A percentile compares a stretch with the other conserved stretches of the same genome.
These are phyloP conservation scores for Talaromyces wortmannii DNA, from an alignment of 495 filamentous ascomycete genomes.

Conservation along the genomic window DNA sequence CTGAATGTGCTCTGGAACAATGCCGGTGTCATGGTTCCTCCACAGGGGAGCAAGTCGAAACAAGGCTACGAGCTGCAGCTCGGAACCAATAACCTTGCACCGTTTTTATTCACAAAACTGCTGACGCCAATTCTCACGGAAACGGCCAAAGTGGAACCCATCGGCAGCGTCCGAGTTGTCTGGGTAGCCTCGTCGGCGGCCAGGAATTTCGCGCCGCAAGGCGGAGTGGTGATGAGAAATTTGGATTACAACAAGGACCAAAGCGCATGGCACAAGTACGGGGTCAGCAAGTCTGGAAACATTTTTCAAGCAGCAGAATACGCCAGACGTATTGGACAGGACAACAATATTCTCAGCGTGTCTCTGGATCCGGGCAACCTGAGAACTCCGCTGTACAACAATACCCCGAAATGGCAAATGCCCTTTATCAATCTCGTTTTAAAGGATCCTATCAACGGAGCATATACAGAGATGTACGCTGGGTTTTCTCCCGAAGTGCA, in stretches of 20 bases:
- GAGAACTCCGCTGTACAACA: too few relatives aligned
- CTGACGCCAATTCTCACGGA: slow-evolving; percentile 25
- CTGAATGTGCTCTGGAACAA: slow-evolving; percentile 33
- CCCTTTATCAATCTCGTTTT: too few relatives aligned
- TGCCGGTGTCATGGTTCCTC: slow-evolving; percentile 22
- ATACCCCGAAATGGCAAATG: too few relatives aligned
- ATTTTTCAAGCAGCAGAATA: slow-evolving; percentile 21
- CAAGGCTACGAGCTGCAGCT: slow-evolving; percentile 38
- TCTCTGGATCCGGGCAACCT: too few relatives aligned
- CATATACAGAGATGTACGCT: too few relatives aligned
- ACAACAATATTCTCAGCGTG: too few relatives aligned
- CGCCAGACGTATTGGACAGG: not conserved
- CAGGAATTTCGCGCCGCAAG: slow-evolving; percentile 10
- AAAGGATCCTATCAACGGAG: too few relatives aligned
- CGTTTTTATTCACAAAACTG: slow-evolving; percentile 34
- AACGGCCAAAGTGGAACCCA: slow-evolving; percentile 18
- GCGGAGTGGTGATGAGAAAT: slow-evolving; percentile 22
- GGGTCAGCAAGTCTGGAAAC: slow-evolving; percentile 29
- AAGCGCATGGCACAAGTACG: slow-evolving; percentile 17
- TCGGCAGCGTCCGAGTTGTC: slow-evolving; percentile 14
- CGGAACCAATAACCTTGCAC: slow-evolving; percentile 31
- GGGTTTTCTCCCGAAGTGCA: too few relatives aligned
- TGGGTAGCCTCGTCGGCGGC: slow-evolving; percentile 32
- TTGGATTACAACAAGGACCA: slow-evolving; percentile 16
- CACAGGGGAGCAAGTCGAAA: slow-evolving; percentile 13